Percentiles rank a stretch among this genome's conserved stretches.
Evolutionary conservation across 1,284 basidiomycete genomes (phyloP).

Genomic region (Phylloporus sp.): DNA sequence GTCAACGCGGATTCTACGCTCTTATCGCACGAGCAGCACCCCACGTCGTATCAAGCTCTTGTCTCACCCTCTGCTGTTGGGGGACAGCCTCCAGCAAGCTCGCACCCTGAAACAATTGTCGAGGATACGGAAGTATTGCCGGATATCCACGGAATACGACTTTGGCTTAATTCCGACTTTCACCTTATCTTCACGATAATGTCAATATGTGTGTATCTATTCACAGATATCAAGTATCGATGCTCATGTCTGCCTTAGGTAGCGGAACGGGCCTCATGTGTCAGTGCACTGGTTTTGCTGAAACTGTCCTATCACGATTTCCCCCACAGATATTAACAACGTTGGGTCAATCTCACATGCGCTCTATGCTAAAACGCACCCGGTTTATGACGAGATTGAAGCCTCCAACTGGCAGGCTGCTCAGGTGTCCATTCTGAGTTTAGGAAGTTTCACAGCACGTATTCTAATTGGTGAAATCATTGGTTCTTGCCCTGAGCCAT

Average conservation of each 20-base stretch:
- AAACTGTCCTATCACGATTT: too few species aligned
- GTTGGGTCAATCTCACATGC: slow-evolving; percentile 92
- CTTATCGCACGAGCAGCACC: slow-evolving; percentile 14
- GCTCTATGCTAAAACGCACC: slow-evolving; percentile 73
- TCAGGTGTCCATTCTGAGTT: slow-evolving; percentile 86
- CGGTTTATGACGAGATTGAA: slow-evolving; percentile 68
- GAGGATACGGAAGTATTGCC: slow-evolving; percentile 26
- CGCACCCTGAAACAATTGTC: slow-evolving; percentile 9
- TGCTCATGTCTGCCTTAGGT: background rate
- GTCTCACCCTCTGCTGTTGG: background rate
- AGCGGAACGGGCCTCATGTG: too few species aligned
- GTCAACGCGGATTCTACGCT: slow-evolving; percentile 24
- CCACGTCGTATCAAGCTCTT: background rate
- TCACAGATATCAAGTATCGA: background rate
- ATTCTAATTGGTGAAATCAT: slow-evolving; percentile 70
- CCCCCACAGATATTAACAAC: slow-evolving; percentile 75
- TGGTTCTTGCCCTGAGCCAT: background rate
- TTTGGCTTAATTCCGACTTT: slow-evolving; percentile 68
- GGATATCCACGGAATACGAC: slow-evolving; percentile 57
- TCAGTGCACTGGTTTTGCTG: too few species aligned
- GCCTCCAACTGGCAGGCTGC: slow-evolving; percentile 83
- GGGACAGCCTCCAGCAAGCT: slow-evolving; percentile 13
- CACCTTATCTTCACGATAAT: slow-evolving; percentile 78
- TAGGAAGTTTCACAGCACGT: slow-evolving; percentile 86
- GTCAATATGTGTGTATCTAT: slow-evolving; percentile 64